Evolutionary conservation across 1,284 basidiomycete species (phyloP), one percentile per base, ranked within the genome.

Genomic region (Clitocybe nebularis): DNA sequence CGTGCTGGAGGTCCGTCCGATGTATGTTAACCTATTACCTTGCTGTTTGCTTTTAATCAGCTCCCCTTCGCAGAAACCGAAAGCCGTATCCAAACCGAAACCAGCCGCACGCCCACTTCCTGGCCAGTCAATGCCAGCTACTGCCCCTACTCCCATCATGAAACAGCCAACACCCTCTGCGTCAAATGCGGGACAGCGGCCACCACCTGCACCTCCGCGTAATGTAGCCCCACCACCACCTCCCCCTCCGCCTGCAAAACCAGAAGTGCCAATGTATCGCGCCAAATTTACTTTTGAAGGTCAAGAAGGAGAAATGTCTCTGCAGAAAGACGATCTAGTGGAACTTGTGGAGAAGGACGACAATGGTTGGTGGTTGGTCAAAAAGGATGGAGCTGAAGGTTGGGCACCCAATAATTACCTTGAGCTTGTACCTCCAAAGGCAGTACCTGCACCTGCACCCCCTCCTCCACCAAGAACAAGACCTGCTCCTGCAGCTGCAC

Each of bases 391-490:
- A 0, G 66, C 71, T 16, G 93, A 98, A 62, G 95, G 93, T 10
- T 99, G 94, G 94, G 89, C 93, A 11, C 95, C 95, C 1, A 85
- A 86, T 50, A 96, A 97, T 63, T 97, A 97, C 59, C 79, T 94
- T 19, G 89, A 94, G 59, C 74, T 86, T 33, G 77, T 85, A 3
- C 79, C 81, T 33, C 79, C 79, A 10, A 77, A 75, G 48, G 71
- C 76, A 1, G 77, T 75, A 38, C 68, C 75, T 5, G 69, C 75
- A 1, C 72, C 81, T 14, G 69, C 81, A 0, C 77, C 86, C 0
- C 81, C 90, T 0, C 85, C 89, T 0, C 84, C 87, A 3, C 79
- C 86, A 1, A 68, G 70, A 41, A 74, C 77, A 22, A 69, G 74
- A 36, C 55, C 63, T 2, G 56, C 59, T 2, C 44, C 51, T 16